These are phyloP conservation scores for Nitzschia palea DNA, from an alignment of 108 stramenopile species.

Conservation along the genomic window DNA sequence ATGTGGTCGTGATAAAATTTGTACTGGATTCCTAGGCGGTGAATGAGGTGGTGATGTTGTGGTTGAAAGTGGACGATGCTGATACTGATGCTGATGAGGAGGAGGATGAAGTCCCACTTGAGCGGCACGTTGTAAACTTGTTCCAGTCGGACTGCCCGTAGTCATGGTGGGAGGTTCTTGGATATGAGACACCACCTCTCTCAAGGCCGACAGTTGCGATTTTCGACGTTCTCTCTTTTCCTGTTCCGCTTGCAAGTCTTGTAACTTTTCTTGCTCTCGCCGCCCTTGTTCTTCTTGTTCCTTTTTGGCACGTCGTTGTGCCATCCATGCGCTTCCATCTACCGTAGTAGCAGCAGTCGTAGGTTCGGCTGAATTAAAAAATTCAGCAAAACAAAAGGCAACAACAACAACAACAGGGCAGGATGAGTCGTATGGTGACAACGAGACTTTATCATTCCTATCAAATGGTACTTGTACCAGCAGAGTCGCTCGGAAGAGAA, in stretches of 20 bases:
- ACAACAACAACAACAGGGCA: no score
- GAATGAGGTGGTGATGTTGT: not conserved
- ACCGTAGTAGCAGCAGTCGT: slow-evolving; percentile 2
- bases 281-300: slow-evolving; percentile 31
- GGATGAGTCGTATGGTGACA: no score
- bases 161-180: not conserved
- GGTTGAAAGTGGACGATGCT: not conserved
- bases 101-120: not conserved
- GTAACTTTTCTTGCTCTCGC: slow-evolving; percentile 9
- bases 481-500: no score
- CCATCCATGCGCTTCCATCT: slow-evolving; percentile 47
- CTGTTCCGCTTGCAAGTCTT: slow-evolving; percentile 10
- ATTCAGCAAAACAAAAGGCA: no score
- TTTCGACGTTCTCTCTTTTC: slow-evolving; percentile 30
- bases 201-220: slow-evolving; percentile 26
- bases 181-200: slow-evolving; percentile 20
- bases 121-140: slow-evolving; percentile 3
- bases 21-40: not conserved
- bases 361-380: not conserved
- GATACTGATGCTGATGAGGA: not conserved
- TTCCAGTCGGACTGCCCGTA: not conserved
- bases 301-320: slow-evolving; percentile 39
- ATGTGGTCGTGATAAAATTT: slow-evolving; percentile 29
- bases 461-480: no score
- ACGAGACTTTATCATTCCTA: no score